phyloP scores from a whole-genome alignment of 441 rosid species.

The Biscutella laevigata region DNA sequence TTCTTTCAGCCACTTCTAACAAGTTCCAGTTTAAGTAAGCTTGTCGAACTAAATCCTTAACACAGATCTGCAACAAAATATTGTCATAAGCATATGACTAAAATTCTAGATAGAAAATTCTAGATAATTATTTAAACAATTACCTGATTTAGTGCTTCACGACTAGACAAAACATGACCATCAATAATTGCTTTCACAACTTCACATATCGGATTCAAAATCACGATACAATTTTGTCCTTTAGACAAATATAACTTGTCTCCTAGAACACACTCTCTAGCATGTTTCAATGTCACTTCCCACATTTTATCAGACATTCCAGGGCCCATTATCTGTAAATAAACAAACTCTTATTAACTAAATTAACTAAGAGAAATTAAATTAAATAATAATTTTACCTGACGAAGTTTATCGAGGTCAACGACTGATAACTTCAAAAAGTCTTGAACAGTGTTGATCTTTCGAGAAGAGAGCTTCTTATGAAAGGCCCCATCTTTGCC shows the following conservation, averaged over 20 bases:
- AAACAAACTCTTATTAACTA: neutral
- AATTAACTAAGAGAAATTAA: too few species aligned
- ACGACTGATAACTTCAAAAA: constrained; percentile 58
- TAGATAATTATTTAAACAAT: neutral
- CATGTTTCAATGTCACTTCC: constrained; percentile 69
- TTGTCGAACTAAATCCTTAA: constrained; percentile 43
- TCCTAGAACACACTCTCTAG: constrained; percentile 57
- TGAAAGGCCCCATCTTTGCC: constrained; percentile 85
- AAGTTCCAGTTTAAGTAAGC: constrained; percentile 50
- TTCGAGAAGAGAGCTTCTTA: constrained; percentile 39
- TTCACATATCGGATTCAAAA: constrained; percentile 67
- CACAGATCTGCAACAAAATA: constrained; percentile 21
- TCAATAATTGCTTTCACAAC: constrained; percentile 35
- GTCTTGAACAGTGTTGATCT: constrained; percentile 63
- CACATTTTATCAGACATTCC: constrained; percentile 86
- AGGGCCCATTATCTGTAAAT: constrained; percentile 47
- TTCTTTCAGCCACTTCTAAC: constrained; percentile 40
- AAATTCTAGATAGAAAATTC: neutral
- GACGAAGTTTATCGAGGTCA: constrained; percentile 42
- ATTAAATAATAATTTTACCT: constrained; percentile 22
- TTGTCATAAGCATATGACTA: neutral
- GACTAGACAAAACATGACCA: constrained; percentile 29
- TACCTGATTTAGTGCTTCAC: constrained; percentile 40
- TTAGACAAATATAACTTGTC: constrained; percentile 38
- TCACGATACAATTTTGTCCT: constrained; percentile 28